A percentile compares a stretch with the other conserved stretches of the same genome.
Evolutionary conservation across 768 basidiomycete species (phyloP).

Genomic region (Suillus subluteus): DNA sequence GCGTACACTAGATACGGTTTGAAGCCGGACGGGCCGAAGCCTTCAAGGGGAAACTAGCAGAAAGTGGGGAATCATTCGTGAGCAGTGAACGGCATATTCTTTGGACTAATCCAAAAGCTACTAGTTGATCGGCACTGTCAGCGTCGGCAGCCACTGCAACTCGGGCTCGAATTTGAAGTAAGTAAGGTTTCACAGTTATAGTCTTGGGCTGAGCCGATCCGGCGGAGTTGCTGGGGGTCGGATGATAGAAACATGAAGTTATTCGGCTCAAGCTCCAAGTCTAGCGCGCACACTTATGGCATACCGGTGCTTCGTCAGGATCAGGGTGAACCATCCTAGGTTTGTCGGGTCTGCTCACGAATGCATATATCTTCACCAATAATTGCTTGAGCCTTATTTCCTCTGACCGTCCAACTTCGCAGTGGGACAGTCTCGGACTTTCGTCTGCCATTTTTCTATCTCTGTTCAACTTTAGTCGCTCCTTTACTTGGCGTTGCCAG

Average conservation of each 20-base stretch:
- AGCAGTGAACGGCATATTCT: not conserved
- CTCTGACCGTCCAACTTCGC: not conserved
- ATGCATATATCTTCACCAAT: not conserved
- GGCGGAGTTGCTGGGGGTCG: not conserved
- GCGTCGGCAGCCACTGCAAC: not conserved
- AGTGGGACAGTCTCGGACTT: not conserved
- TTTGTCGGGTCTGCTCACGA: not conserved
- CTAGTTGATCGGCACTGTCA: not conserved
- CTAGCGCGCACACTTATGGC: not conserved
- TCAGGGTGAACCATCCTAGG: not conserved
- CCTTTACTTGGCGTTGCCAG: not conserved
- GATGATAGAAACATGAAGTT: not conserved
- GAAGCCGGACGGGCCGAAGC: not conserved
- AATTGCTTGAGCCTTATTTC: not conserved
- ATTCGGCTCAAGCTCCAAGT: not conserved
- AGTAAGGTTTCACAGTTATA: not conserved
- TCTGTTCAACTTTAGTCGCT: constrained; percentile 4
- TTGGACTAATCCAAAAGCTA: not conserved
- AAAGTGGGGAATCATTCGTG: not conserved
- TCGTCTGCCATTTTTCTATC: not conserved
- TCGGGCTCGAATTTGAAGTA: not conserved
- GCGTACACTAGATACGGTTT: no score
- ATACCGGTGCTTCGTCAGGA: not conserved
- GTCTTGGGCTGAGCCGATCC: not conserved
- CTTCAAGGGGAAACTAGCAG: not conserved